Conservation (phyloP, 164 flowering plant species). For the Umbilicus rupestris region DNA sequence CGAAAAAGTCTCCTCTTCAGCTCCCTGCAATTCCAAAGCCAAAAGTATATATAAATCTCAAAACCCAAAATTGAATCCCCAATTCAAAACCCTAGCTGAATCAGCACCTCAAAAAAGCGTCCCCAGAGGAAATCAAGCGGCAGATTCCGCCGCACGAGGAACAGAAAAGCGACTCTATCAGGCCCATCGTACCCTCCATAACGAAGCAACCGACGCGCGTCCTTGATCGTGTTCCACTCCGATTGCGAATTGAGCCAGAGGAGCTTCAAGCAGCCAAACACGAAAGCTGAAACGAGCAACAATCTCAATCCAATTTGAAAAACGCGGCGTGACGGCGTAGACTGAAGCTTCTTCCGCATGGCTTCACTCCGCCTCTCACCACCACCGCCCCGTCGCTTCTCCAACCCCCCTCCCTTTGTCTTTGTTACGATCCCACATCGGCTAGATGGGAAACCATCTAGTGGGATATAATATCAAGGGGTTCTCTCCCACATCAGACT, state of each 20-base stretch:
- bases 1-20: slow-evolving; percentile 49
- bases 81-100: background rate
- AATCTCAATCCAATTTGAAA: slow-evolving; percentile 43
- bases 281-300: slow-evolving; percentile 26
- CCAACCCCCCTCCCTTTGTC: slow-evolving; percentile 13
- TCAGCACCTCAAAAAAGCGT: slow-evolving; percentile 61
- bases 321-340: slow-evolving; percentile 19
- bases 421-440: no score
- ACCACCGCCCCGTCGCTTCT: background rate
- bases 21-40: slow-evolving; percentile 29
- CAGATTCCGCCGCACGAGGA: slow-evolving; percentile 52
- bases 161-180: slow-evolving; percentile 74
- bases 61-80: slow-evolving; percentile 7
- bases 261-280: slow-evolving; percentile 33
- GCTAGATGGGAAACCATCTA: no score
- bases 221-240: slow-evolving; percentile 11
- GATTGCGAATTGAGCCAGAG: slow-evolving; percentile 25
- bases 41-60: background rate
- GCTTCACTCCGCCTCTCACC: background rate
- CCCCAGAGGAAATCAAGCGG: slow-evolving; percentile 98
- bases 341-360: slow-evolving; percentile 40
- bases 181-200: slow-evolving; percentile 25
- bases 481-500: no score
- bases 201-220: slow-evolving; percentile 8
- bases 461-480: no score